Base-by-base conservation (phyloP, 257 asterid genomes). In the Rubia yunnanensis region DNA sequence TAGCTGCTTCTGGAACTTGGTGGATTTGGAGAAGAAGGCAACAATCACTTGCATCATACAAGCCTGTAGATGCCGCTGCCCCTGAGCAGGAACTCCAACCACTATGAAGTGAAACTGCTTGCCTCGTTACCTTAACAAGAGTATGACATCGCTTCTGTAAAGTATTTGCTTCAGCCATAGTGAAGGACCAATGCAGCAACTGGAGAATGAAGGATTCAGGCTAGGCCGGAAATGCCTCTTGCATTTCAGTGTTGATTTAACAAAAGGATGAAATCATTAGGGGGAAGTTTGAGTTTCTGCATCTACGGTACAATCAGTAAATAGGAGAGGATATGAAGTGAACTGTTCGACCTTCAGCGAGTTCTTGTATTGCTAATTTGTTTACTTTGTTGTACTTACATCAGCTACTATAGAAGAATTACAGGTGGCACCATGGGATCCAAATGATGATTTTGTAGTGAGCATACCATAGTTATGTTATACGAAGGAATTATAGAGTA, bases 1-100 rank as follows among this genome's bases (percentile, higher is more conserved):
- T 86, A 63, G 63, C 79, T 67, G 86, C 85, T 59, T 76, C 74
- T 20, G 92, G 88, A 70, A 83, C 81, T 64, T 88, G 91, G 96
- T 41, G 78, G 67, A 58, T 90, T 28, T 79, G 92, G 92, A 82
- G 79, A 67, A 82, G 81, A 69, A 78, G 81, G 70, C 72, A 83
- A 53, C 82, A 65, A 68, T 73, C 81, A 6, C 36, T 63, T 34
- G 23, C 55, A 28, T 63, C 95, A 10, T 94, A 90, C 92, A 82
- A 88, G 75, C 97, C 98, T 6, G 95, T 94, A 31, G 88, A 86
- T 70, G 60, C 83, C 52, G 84, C 71, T 55, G 85, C 72, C 39
- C 86, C 95, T 6, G 99, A 94, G 82, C 98, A 90, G 74, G 99
- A 94, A 79, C 96, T 94, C 41, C 97, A 90, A 78, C 99, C 99